Conservation (phyloP, 1,139 yeast genomes). For the Magnusiomyces tetraspermus region DNA sequence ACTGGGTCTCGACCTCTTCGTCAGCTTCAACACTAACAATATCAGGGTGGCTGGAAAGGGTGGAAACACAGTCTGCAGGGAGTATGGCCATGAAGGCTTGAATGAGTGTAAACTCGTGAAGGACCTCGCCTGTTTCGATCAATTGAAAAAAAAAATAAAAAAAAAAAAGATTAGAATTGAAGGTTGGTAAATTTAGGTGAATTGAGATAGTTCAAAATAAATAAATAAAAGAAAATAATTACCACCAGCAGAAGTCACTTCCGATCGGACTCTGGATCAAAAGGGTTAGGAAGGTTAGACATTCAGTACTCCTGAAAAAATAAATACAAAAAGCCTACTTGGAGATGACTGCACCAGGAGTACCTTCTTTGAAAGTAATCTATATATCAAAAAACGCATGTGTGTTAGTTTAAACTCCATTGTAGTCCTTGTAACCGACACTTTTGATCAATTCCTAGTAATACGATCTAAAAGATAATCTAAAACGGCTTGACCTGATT, state of each 20-base stretch:
- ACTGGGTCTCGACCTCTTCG: slow-evolving; percentile 25
- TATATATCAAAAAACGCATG: background rate
- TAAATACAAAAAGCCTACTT: background rate
- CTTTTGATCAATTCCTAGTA: too few species aligned
- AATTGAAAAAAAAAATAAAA: too few species aligned
- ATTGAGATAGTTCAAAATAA: background rate
- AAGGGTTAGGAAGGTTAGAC: background rate
- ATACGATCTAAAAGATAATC: too few species aligned
- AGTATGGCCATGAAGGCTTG: slow-evolving; percentile 28
- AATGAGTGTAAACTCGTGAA: slow-evolving; percentile 25
- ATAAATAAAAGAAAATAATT: background rate
- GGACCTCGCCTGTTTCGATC: slow-evolving; percentile 20
- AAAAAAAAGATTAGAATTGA: background rate
- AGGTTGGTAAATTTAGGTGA: background rate
- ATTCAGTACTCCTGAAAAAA: too few species aligned
- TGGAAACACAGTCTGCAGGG: slow-evolving; percentile 25
- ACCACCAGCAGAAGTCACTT: background rate
- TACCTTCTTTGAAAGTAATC: slow-evolving; percentile 1
- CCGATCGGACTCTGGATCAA: background rate
- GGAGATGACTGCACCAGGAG: slow-evolving; percentile 1
- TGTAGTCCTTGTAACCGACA: too few species aligned
- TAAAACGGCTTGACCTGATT: too few species aligned
- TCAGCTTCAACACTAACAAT: slow-evolving; percentile 29
- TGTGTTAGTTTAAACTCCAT: background rate
- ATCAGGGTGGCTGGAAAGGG: slow-evolving; percentile 23